Evolutionary conservation across 768 basidiomycete species (phyloP).

Genomic region (Leucocoprinus leucothites): DNA sequence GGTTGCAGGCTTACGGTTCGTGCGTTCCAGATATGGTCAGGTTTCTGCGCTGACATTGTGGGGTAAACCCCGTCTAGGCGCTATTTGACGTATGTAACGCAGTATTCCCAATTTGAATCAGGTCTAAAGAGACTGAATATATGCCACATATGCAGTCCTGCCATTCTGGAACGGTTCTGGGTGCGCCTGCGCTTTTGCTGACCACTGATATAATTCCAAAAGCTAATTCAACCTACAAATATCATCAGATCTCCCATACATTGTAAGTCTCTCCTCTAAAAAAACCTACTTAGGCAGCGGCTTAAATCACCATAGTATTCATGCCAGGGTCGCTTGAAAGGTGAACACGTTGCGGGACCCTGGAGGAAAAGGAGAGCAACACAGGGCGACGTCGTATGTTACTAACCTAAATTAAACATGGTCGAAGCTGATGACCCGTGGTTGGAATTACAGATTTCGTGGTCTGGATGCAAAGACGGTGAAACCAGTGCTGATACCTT

Average conservation of each 20-base stretch:
- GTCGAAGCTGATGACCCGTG: no score
- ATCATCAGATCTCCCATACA: slow-evolving; percentile 43
- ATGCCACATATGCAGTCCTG: slow-evolving; percentile 33
- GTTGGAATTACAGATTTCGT: slow-evolving; percentile 51
- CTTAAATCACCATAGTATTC: slow-evolving; percentile 41
- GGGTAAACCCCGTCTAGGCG: slow-evolving; percentile 27
- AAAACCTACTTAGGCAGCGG: no score
- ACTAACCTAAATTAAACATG: not conserved
- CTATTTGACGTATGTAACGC: slow-evolving; percentile 44
- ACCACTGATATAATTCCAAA: not conserved
- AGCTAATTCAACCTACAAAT: not conserved
- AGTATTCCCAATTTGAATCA: not conserved
- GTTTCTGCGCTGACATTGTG: not conserved
- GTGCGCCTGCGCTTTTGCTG: slow-evolving; percentile 23
- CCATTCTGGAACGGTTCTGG: slow-evolving; percentile 53
- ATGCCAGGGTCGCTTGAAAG: slow-evolving; percentile 49
- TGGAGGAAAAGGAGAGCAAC: slow-evolving; percentile 41
- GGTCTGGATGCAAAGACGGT: slow-evolving; percentile 67
- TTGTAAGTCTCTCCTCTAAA: slow-evolving; percentile 24
- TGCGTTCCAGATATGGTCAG: not conserved
- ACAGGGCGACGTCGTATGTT: slow-evolving; percentile 62
- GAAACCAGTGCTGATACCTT: slow-evolving; percentile 75
- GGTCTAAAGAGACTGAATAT: not conserved
- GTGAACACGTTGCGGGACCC: slow-evolving; percentile 33
- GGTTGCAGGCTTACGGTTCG: slow-evolving; percentile 53